These are phyloP conservation scores for Parathielavia hyrcaniae DNA, from an alignment of 495 filamentous ascomycete species.

Conservation along the genomic window DNA sequence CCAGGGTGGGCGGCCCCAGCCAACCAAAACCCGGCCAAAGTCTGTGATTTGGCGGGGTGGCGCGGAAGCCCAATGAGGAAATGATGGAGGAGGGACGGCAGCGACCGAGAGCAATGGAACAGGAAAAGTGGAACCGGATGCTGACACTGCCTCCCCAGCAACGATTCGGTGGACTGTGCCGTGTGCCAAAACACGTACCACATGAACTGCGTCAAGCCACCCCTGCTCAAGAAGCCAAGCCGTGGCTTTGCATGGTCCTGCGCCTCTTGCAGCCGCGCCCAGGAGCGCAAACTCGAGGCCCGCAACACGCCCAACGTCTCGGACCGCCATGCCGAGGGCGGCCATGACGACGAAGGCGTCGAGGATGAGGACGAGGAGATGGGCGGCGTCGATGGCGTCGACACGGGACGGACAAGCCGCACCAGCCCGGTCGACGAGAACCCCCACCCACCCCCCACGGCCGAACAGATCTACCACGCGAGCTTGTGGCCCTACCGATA, in stretches of 20 bases:
- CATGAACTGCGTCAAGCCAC: conserved; percentile 95
- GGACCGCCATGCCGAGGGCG: conserved; percentile 30
- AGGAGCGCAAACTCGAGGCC: conserved; percentile 87
- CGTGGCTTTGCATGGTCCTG: conserved; percentile 98
- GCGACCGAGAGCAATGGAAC: neutral
- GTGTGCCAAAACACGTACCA: conserved; percentile 93
- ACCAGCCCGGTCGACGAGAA: conserved; percentile 53
- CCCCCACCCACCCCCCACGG: conserved; percentile 64
- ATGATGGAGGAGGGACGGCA: conserved; percentile 1
- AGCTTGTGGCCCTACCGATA: conserved; percentile 96
- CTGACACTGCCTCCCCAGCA: conserved; percentile 47
- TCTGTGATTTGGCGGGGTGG: conserved; percentile 21
- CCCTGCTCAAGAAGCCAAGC: conserved; percentile 90
- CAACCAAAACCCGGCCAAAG: conserved; percentile 9
- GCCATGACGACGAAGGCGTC: conserved; percentile 35
- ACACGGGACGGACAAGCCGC: conserved; percentile 52
- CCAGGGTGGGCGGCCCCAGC: conserved; percentile 7
- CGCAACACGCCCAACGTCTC: conserved; percentile 68
- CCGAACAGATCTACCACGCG: conserved; percentile 85
- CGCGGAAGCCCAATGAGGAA: conserved; percentile 10
- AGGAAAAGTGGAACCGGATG: conserved; percentile 14
- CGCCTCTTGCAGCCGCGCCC: conserved; percentile 86
- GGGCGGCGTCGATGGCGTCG: conserved; percentile 70
- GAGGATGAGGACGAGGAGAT: conserved; percentile 77
- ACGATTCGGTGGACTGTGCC: conserved; percentile 94